A percentile compares a stretch with the other conserved stretches of the same genome.
These are phyloP conservation scores for Neonectria magnoliae DNA, from an alignment of 2,329 filamentous ascomycete species.

Conservation along the genomic window DNA sequence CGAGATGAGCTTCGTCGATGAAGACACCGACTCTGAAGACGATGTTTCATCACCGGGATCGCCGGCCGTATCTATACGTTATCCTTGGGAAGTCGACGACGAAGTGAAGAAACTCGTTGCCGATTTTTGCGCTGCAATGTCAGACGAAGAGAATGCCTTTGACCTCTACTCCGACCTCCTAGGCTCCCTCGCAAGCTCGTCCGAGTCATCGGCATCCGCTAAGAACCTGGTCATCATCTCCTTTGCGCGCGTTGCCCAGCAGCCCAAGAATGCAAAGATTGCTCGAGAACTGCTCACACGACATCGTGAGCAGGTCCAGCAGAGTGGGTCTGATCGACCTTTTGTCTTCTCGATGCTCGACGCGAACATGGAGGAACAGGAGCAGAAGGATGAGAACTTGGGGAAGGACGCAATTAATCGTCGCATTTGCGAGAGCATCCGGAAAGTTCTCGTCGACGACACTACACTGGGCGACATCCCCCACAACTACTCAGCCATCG, in stretches of 20 bases:
- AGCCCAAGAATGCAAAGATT: constrained; percentile 25
- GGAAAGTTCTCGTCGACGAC: constrained; percentile 17
- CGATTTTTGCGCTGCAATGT: constrained; percentile 40
- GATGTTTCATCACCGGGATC: neutral
- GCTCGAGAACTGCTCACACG: constrained; percentile 27
- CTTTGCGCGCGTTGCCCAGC: constrained; percentile 34
- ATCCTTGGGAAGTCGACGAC: constrained; percentile 26
- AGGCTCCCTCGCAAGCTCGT: neutral
- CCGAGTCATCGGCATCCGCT: constrained; percentile 6
- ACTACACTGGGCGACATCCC: constrained; percentile 22
- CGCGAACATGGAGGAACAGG: constrained; percentile 26
- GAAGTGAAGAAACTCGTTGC: constrained; percentile 38
- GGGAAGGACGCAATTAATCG: constrained; percentile 5
- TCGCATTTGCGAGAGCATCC: constrained; percentile 23
- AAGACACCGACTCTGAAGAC: constrained; percentile 14
- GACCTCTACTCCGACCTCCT: constrained; percentile 32
- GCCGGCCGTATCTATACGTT: neutral
- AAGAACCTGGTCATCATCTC: constrained; percentile 31
- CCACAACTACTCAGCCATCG: constrained; percentile 29
- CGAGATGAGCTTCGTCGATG: constrained; percentile 1
- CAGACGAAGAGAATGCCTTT: constrained; percentile 39
- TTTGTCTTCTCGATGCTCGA: constrained; percentile 36
- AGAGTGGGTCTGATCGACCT: neutral
- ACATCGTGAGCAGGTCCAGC: constrained; percentile 7
- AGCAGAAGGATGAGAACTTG: constrained; percentile 21